phyloP scores from a whole-genome alignment of 441 rosid species.

The Hura crepitans region DNA sequence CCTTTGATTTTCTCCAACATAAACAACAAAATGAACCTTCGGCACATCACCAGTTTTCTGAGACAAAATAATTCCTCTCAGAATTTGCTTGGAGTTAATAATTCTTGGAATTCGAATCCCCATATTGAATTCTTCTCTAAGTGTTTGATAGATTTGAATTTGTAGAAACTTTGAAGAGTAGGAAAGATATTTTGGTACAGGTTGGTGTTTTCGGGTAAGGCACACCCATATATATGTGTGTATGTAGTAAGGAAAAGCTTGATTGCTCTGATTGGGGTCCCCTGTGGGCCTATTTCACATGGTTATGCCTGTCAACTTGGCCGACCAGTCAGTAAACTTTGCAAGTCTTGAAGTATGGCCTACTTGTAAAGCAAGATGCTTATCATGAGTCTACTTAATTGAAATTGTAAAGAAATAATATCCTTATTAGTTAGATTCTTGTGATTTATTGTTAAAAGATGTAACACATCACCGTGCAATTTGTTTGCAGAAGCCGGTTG shows the following conservation, averaged over 20 bases:
- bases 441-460: not conserved
- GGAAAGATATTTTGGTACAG: not conserved
- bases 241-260: no score
- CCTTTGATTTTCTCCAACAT: conserved; percentile 59
- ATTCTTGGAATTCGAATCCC: conserved; percentile 20
- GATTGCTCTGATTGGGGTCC: not conserved
- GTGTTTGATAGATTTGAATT: no score
- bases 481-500: not conserved
- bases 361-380: not conserved
- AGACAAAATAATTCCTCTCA: not conserved
- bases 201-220: not conserved
- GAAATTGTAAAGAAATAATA: not conserved
- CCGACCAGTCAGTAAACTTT: not conserved
- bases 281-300: conserved; percentile 16
- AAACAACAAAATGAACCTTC: conserved; percentile 75
- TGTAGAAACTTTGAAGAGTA: not conserved
- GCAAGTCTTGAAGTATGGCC: conserved; percentile 2
- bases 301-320: conserved; percentile 26
- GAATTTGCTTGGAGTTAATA: conserved; percentile 14
- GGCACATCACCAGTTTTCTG: conserved; percentile 38
- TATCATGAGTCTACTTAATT: not conserved
- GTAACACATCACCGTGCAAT: not conserved
- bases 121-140: not conserved
- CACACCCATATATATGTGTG: not conserved
- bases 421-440: not conserved